Conservation (phyloP, 208 protist genomes). For the Acanthamoeba polyphaga region DNA sequence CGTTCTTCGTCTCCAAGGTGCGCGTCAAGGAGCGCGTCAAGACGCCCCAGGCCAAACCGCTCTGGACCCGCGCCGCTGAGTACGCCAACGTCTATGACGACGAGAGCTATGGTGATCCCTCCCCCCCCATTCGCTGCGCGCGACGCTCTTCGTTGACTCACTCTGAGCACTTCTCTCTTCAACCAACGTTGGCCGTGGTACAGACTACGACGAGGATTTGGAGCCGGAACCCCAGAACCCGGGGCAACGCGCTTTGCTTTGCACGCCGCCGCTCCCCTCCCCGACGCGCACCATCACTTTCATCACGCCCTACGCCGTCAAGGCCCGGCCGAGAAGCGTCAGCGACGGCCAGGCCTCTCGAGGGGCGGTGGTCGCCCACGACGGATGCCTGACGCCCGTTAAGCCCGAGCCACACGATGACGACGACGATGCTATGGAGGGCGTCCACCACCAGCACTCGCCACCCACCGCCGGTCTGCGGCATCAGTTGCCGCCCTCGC, state of each 20-base stretch:
- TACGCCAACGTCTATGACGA: neutral
- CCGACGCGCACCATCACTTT: slow-evolving; percentile 10
- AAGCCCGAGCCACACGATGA: neutral
- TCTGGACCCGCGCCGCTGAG: neutral
- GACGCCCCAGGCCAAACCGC: neutral
- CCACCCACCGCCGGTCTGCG: neutral
- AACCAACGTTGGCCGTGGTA: neutral
- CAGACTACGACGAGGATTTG: slow-evolving; percentile 17
- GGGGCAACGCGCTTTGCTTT: neutral
- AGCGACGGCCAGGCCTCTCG: neutral
- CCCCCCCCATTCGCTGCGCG: too few species aligned
- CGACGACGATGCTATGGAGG: neutral
- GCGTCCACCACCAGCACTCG: neutral
- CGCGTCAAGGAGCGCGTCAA: neutral
- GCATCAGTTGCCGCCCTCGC: neutral
- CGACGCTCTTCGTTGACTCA: too few species aligned
- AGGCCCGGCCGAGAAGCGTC: neutral
- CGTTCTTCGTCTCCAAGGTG: slow-evolving; percentile 16
- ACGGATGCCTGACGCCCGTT: neutral
- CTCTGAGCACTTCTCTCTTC: too few species aligned
- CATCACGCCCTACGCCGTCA: slow-evolving; percentile 32
- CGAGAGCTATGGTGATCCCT: neutral
- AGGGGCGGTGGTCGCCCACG: too few species aligned
- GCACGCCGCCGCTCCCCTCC: neutral
- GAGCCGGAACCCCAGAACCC: neutral